A percentile compares a stretch with the other conserved stretches of the same genome.
Evolutionary conservation across 164 flowering plant genomes (phyloP).

Genomic region (Liquidambar formosana): DNA sequence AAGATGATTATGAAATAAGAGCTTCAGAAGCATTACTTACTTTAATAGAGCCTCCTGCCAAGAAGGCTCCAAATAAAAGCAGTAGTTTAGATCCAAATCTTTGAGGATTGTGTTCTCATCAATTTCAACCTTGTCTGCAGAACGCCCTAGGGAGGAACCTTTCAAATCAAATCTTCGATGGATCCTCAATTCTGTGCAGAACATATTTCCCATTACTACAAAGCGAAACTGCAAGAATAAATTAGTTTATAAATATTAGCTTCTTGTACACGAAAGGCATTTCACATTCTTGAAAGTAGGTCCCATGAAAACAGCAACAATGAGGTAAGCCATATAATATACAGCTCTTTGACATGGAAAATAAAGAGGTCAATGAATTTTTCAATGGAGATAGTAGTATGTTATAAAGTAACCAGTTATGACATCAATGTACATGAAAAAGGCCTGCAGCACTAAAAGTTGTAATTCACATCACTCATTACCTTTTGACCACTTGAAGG

Average conservation of each 20-base stretch:
- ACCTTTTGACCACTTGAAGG: slow-evolving; percentile 99
- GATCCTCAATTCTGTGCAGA: slow-evolving; percentile 92
- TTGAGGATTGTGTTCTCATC: slow-evolving; percentile 95
- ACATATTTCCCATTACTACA: slow-evolving; percentile 99
- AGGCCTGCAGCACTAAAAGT: not conserved
- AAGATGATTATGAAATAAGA: not conserved
- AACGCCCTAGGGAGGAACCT: slow-evolving; percentile 96
- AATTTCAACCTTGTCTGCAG: slow-evolving; percentile 89
- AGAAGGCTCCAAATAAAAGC: slow-evolving; percentile 91
- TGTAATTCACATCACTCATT: slow-evolving; percentile 6
- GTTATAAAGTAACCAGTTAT: not conserved
- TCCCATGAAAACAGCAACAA: not conserved
- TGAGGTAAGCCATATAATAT: not conserved
- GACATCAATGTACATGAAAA: not conserved
- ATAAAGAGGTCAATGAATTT: not conserved
- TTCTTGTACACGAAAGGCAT: not conserved
- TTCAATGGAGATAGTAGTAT: no score
- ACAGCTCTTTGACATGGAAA: not conserved
- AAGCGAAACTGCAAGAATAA: slow-evolving; percentile 80
- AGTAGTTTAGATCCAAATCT: slow-evolving; percentile 90
- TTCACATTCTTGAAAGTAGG: slow-evolving; percentile 2
- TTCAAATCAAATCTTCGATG: slow-evolving; percentile 97
- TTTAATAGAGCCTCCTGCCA: slow-evolving; percentile 78
- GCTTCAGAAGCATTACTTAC: slow-evolving; percentile 42
- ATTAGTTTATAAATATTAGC: slow-evolving; percentile 1